Evolutionary conservation across 257 asterid genomes (phyloP).

Genomic region (Paraleonurus japonicus): DNA sequence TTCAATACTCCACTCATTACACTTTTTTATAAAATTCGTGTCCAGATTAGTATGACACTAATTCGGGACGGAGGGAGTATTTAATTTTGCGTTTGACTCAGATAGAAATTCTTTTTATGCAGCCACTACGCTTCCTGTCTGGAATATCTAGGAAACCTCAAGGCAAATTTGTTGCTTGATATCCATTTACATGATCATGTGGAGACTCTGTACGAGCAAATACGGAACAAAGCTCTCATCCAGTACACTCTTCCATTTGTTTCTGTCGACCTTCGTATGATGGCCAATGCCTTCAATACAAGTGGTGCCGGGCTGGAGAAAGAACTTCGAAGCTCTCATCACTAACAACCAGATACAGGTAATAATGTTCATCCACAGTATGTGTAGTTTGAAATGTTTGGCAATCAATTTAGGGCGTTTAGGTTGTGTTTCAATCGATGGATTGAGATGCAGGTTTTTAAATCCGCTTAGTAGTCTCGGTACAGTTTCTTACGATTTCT

Average conservation of each 20-base stretch:
- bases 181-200: slow-evolving; percentile 94
- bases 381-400: neutral
- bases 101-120: slow-evolving; percentile 32
- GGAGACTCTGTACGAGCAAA: slow-evolving; percentile 79
- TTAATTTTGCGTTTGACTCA: neutral
- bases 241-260: slow-evolving; percentile 93
- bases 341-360: slow-evolving; percentile 94
- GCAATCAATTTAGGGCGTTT: neutral
- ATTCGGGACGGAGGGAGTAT: no score
- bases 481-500: neutral
- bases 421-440: neutral
- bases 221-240: slow-evolving; percentile 94
- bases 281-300: slow-evolving; percentile 95
- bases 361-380: neutral
- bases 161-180: slow-evolving; percentile 81
- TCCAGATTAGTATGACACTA: no score
- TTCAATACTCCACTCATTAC: no score
- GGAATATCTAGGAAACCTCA: slow-evolving; percentile 84
- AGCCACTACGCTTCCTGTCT: slow-evolving; percentile 95
- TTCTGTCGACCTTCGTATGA: slow-evolving; percentile 87
- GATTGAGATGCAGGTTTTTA: neutral
- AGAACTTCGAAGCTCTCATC: slow-evolving; percentile 89
- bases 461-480: neutral
- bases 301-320: slow-evolving; percentile 72
- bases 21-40: no score